phyloP scores from a whole-genome alignment of 768 basidiomycete genomes.

The Leccinum boreale region DNA sequence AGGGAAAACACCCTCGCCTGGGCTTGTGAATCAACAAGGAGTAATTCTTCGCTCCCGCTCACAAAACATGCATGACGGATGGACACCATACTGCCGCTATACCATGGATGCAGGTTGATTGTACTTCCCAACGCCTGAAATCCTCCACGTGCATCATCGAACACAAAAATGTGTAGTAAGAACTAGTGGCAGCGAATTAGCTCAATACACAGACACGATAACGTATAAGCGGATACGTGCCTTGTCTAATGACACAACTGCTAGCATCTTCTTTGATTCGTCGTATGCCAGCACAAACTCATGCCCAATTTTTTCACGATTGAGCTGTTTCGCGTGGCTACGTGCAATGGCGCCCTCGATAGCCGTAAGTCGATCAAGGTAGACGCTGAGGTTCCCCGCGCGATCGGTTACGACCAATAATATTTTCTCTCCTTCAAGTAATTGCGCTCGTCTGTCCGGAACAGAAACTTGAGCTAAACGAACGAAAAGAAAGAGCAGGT shows the following conservation, averaged over 20 bases:
- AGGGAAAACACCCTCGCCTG: conserved; percentile 53
- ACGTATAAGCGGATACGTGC: conserved; percentile 19
- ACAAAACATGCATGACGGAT: conserved; percentile 44
- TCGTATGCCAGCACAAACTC: conserved; percentile 49
- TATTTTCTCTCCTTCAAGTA: conserved; percentile 39
- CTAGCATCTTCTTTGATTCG: conserved; percentile 47
- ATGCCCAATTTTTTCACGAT: conserved; percentile 45
- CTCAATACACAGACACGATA: accelerated
- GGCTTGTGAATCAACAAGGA: conserved; percentile 43
- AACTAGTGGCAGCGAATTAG: conserved; percentile 19
- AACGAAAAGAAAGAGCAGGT: not conserved
- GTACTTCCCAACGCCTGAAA: conserved; percentile 41
- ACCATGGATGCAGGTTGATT: conserved; percentile 44
- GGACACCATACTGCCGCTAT: conserved; percentile 18
- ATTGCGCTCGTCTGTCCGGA: conserved; percentile 34
- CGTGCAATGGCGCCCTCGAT: conserved; percentile 33
- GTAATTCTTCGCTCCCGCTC: conserved; percentile 48
- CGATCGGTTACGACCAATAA: conserved; percentile 41
- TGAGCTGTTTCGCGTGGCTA: conserved; percentile 32
- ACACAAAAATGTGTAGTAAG: conserved; percentile 43
- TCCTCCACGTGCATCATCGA: conserved; percentile 40
- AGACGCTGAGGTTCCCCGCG: conserved; percentile 33
- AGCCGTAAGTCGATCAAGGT: conserved; percentile 31
- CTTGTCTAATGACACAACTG: conserved; percentile 42
- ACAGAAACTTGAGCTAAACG: not conserved